phyloP scores from a whole-genome alignment of 805 yeast species.

The Lachancea quebecensis region DNA sequence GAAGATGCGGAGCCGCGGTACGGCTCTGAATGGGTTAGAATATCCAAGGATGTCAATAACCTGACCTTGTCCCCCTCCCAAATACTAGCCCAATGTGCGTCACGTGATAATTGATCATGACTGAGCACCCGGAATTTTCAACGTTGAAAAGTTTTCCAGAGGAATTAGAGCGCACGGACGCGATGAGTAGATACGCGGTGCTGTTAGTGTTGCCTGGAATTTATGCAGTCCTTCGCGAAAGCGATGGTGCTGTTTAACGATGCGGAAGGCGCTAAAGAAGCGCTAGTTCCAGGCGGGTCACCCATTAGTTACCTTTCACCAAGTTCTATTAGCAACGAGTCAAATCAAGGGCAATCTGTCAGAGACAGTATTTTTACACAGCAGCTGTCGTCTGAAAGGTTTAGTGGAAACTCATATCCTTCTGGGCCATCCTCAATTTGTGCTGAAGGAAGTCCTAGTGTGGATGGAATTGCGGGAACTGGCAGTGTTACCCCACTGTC shows the following conservation, averaged over 20 bases:
- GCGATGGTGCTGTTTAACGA: slow-evolving; percentile 3
- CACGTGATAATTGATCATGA: neutral
- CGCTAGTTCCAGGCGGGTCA: neutral
- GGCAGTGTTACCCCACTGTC: neutral
- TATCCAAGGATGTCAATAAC: slow-evolving; percentile 44
- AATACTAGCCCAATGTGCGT: slow-evolving; percentile 29
- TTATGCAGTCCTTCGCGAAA: neutral
- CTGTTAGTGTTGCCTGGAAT: neutral
- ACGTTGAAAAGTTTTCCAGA: slow-evolving; percentile 16
- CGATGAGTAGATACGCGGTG: slow-evolving; percentile 1
- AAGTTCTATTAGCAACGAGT: neutral
- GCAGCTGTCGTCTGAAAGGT: neutral
- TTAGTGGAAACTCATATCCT: neutral
- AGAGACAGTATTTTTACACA: neutral
- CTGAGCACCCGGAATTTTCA: neutral
- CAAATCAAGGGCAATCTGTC: neutral
- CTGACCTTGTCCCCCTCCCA: slow-evolving; percentile 37
- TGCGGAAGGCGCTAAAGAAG: neutral
- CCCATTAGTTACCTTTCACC: neutral
- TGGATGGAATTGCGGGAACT: neutral
- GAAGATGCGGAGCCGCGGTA: slow-evolving; percentile 46
- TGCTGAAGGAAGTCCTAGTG: neutral
- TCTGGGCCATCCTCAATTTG: neutral
- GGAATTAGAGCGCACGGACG: slow-evolving; percentile 15
- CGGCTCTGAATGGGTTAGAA: slow-evolving; percentile 55